Base-by-base conservation (phyloP, 2,329 filamentous ascomycete species). In the Pseudocercospora pini-densiflorae region DNA sequence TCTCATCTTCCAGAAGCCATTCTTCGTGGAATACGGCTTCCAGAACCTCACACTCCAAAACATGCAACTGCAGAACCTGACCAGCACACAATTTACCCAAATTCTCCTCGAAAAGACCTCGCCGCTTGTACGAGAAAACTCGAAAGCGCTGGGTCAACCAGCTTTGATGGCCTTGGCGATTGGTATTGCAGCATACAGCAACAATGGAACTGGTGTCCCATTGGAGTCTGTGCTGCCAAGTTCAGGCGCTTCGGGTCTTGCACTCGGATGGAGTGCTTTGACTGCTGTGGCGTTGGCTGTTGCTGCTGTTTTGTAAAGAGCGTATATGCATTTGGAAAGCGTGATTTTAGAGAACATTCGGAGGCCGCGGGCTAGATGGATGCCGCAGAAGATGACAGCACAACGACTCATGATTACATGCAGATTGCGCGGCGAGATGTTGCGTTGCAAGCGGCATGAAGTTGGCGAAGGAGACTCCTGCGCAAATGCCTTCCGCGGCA, bases 31-130 rank as follows among this genome's bases (percentile, higher is more conserved):
- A 5, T 59, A 66, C 16, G 59, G 59, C 21, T 51, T 61, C 29
- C 59, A 55, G 6, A 57, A 51, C 21, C 54, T 66, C 6, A 61
- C 61, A 6, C 54, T 66, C 29, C 40, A 29, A 1, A 62, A 43
- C 21, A 33, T 66, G 49, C n/a, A 29, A 19, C 54, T 66, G 43
- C 64, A 66, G 36, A 66, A 66, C n/a, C 19, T 49, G 23, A 66
- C 64, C 23, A 62, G 59, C 16, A 62, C 61, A 47, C 53, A 62
- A 4, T 66, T 66, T 33, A 66, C 62, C 45, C 40, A 31, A 2
- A 57, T 62, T 16, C 49, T 66, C 1, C 53, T 57, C 5, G 40
- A 43, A 14, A 61, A 61, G 21, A 66, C 61, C n/a, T 36, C 64
- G 19, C 51, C 64, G 27, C 49, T 49, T 14, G 12, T 66, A 19